phyloP scores from a whole-genome alignment of 495 filamentous ascomycete genomes.

The Copromyces sp. region DNA sequence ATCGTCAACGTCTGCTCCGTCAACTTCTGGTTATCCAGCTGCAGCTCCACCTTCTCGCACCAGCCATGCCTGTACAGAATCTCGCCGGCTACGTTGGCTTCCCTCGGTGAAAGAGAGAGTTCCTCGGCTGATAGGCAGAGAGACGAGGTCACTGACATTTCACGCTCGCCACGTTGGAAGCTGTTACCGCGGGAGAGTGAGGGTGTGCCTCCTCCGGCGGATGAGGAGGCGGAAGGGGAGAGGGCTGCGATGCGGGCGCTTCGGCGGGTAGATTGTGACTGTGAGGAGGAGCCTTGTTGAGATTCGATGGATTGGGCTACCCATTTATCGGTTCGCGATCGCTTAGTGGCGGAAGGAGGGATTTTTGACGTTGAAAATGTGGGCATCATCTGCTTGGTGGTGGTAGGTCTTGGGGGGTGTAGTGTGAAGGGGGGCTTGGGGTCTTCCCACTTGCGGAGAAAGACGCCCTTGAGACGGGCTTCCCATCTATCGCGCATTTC shows the following conservation, averaged over 20 bases:
- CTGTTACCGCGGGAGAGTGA: not conserved
- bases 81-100: constrained; percentile 6
- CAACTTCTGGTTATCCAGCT: constrained; percentile 74
- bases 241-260: constrained; percentile 17
- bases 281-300: not conserved
- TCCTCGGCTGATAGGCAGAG: not conserved
- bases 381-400: not conserved
- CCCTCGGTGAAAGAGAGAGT: not conserved
- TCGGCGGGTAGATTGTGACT: constrained; percentile 10
- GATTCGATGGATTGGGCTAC: not conserved
- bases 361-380: not conserved
- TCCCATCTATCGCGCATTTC: constrained; percentile 65
- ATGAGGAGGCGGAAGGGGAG: constrained; percentile 7
- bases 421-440: constrained; percentile 34
- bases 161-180: not conserved
- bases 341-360: not conserved
- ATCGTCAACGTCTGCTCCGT: constrained; percentile 63
- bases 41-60: constrained; percentile 69
- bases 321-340: not conserved
- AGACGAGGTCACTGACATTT: not conserved
- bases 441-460: constrained; percentile 44
- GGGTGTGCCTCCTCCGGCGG: constrained; percentile 7
- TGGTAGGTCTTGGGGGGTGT: constrained; percentile 9
- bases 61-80: constrained; percentile 54
- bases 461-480: constrained; percentile 49